Evolutionary conservation across 2,329 filamentous ascomycete genomes (phyloP).

Genomic region (Myriosclerotinia duriaeana): DNA sequence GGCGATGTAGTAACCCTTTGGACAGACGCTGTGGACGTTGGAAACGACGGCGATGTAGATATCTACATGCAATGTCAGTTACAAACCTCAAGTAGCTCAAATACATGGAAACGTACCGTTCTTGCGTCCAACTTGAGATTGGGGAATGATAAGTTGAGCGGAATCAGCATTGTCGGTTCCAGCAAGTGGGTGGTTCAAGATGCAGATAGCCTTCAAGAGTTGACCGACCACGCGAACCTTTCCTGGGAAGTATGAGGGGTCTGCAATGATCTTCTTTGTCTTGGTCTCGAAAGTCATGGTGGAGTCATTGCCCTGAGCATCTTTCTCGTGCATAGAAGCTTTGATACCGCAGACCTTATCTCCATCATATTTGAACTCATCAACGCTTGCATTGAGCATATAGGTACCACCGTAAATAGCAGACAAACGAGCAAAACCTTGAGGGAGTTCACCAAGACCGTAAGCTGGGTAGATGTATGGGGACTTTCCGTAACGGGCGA

Average conservation of each 20-base stretch:
- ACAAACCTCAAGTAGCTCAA: constrained; percentile 20
- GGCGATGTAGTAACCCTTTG: constrained; percentile 98
- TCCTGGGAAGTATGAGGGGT: constrained; percentile 92
- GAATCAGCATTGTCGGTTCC: constrained; percentile 89
- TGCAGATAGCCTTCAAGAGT: constrained; percentile 94
- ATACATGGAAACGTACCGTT: constrained; percentile 59
- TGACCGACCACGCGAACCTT: constrained; percentile 88
- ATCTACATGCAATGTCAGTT: constrained; percentile 52
- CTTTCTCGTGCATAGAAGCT: constrained; percentile 88
- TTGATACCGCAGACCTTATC: constrained; percentile 93
- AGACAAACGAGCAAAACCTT: constrained; percentile 94
- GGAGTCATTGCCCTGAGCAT: constrained; percentile 57
- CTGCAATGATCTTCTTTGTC: constrained; percentile 91
- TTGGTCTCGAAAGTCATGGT: constrained; percentile 94
- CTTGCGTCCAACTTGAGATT: constrained; percentile 95
- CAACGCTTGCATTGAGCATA: constrained; percentile 95
- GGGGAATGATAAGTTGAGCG: constrained; percentile 92
- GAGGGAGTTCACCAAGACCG: constrained; percentile 92
- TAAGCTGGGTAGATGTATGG: constrained; percentile 99
- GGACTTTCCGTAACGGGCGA: constrained; percentile 95
- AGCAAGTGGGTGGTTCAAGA: constrained; percentile 90
- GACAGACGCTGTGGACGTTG: constrained; percentile 94
- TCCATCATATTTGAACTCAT: constrained; percentile 83
- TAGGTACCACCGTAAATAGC: constrained; percentile 99
- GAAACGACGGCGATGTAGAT: constrained; percentile 97